These are phyloP conservation scores for Allantophomopsis lycopodina DNA, from an alignment of 2,329 filamentous ascomycete species.

Conservation along the genomic window DNA sequence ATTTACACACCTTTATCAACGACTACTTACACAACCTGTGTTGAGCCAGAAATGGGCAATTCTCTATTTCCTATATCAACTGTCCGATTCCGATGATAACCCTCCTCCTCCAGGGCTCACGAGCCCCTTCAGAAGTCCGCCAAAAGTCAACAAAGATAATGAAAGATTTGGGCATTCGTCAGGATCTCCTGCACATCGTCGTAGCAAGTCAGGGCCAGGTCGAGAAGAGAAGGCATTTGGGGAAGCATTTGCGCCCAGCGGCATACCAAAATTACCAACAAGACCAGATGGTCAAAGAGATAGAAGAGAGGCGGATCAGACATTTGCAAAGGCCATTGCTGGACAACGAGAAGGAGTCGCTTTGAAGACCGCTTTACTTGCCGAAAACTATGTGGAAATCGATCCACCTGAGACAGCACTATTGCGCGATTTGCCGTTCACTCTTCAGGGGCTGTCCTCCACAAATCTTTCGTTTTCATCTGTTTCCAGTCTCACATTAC, in stretches of 20 bases:
- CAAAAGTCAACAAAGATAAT: slow-evolving; percentile 10
- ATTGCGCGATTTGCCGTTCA: slow-evolving; percentile 77
- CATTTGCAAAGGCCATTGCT: not conserved
- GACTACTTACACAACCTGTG: slow-evolving; percentile 80
- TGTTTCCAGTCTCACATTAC: slow-evolving; percentile 58
- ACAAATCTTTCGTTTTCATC: slow-evolving; percentile 67
- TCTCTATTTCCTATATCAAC: slow-evolving; percentile 75
- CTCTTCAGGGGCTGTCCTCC: slow-evolving; percentile 82
- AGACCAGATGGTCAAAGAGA: not conserved
- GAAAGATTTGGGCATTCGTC: slow-evolving; percentile 7
- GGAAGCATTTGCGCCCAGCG: slow-evolving; percentile 40
- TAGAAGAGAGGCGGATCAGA: not conserved
- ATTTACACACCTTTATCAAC: slow-evolving; percentile 84
- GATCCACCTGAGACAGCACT: slow-evolving; percentile 52
- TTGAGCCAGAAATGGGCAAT: slow-evolving; percentile 96
- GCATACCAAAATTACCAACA: slow-evolving; percentile 17
- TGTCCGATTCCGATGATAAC: slow-evolving; percentile 45
- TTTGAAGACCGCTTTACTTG: slow-evolving; percentile 11
- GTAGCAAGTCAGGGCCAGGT: slow-evolving; percentile 20
- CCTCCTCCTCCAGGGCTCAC: slow-evolving; percentile 10
- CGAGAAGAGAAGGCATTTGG: slow-evolving; percentile 28
- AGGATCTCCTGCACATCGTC: slow-evolving; percentile 21
- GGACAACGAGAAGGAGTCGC: slow-evolving; percentile 4
- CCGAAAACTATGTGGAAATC: slow-evolving; percentile 32
- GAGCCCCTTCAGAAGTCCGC: slow-evolving; percentile 18